phyloP scores from a whole-genome alignment of 108 stramenopile species.

The Skeletonema costatum region DNA sequence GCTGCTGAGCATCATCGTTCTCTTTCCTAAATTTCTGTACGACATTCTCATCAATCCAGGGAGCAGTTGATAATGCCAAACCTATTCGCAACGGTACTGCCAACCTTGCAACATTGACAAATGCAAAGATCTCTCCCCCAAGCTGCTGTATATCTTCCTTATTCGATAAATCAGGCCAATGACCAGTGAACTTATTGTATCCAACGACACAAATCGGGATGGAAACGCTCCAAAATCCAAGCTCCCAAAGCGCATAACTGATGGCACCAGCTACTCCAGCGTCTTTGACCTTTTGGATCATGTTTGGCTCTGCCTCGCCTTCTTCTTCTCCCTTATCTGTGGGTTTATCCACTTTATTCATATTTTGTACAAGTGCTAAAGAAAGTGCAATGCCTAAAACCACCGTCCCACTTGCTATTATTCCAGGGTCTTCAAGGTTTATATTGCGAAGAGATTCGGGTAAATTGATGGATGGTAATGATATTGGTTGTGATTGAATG shows the following conservation, averaged over 20 bases:
- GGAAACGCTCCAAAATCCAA: slow-evolving; percentile 78
- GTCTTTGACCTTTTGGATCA: slow-evolving; percentile 75
- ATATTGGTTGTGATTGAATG: neutral
- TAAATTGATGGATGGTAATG: neutral
- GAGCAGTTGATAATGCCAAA: slow-evolving; percentile 74
- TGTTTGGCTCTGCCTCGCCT: slow-evolving; percentile 49
- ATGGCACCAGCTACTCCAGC: slow-evolving; percentile 78
- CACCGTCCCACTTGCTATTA: neutral
- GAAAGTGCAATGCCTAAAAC: neutral
- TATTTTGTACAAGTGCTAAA: slow-evolving; percentile 3
- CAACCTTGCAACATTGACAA: slow-evolving; percentile 90
- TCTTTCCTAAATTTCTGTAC: slow-evolving; percentile 60
- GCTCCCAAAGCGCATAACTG: slow-evolving; percentile 79
- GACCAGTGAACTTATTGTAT: slow-evolving; percentile 70
- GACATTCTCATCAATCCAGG: slow-evolving; percentile 79
- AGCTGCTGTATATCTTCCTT: slow-evolving; percentile 76
- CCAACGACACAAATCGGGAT: slow-evolving; percentile 77
- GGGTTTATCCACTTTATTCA: neutral
- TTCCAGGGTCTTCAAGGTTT: neutral
- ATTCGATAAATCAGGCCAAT: slow-evolving; percentile 81
- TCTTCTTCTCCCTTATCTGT: slow-evolving; percentile 31
- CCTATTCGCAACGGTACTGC: slow-evolving; percentile 89
- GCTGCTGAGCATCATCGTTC: neutral
- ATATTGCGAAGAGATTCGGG: slow-evolving; percentile 2
- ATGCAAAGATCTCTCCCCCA: slow-evolving; percentile 87